Conservation (phyloP, 2,329 filamentous ascomycete species). For the Sordariomycetes sp. region DNA sequence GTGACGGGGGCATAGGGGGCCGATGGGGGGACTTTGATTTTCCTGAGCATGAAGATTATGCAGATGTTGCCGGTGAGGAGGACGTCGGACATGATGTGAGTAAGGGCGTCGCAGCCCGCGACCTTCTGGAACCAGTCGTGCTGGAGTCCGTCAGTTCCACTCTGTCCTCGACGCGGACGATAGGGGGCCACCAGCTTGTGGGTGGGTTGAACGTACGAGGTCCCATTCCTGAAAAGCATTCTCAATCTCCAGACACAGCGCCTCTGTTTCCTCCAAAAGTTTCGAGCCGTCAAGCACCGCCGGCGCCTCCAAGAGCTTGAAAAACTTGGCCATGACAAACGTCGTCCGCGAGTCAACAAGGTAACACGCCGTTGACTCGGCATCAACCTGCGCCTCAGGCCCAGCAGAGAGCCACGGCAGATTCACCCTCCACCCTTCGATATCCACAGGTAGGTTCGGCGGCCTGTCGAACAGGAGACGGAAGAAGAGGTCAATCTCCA, state of each 20-base stretch:
- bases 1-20: no score
- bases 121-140: background rate
- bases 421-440: constrained; percentile 16
- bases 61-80: constrained; percentile 15
- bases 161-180: no score
- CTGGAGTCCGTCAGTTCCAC: background rate
- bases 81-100: constrained; percentile 12
- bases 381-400: constrained; percentile 11
- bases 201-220: background rate
- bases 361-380: background rate
- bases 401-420: constrained; percentile 15
- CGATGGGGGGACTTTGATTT: constrained; percentile 7
- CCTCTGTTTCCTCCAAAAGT: background rate
- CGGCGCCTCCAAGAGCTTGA: background rate
- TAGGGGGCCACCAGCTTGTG: no score
- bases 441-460: constrained; percentile 12
- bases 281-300: background rate
- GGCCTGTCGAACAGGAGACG: constrained; percentile 16
- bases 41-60: constrained; percentile 20
- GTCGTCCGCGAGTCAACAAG: background rate
- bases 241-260: background rate
- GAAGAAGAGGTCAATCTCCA: constrained; percentile 17
- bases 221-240: background rate
- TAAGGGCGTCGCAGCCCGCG: background rate
- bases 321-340: background rate